Base-by-base conservation (phyloP, 129 eudicot species). In the Apium graveolens region DNA sequence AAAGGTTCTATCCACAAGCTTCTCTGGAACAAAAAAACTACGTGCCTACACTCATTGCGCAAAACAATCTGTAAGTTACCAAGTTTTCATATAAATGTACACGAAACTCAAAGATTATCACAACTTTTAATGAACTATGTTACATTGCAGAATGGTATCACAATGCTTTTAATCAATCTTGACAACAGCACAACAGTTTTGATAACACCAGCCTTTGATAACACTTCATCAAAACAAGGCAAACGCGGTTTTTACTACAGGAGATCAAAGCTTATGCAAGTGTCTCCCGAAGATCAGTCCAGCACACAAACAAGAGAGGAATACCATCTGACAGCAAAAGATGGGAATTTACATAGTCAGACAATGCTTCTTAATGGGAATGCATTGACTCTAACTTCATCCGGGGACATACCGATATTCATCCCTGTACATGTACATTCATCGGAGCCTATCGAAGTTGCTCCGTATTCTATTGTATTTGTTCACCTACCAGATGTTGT, bases 11-110 rank as follows among this genome's bases (percentile, higher is more conserved):
- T 84, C 90, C 1, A 88, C 98, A 42, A 77, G 78, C 17, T 84
- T 89, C 35, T 29, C 62, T 0, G 97, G 93, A 57, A 81, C 89
- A 5, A 86, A 75, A 6, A 91, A 81, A 77, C 81, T 91, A 6
- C 97, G 98, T 16, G 90, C 96, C 21, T 91, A 94, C n/a, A 78
- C 93, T 73, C 98, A 89, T 80, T 94, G 97, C 78, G 83, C 98
- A 66, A 91, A 83, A 80, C 71, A 70, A 35, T 81, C 89, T 1
- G 98, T 94, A 84, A 88, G 92, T 76, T 70, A 20, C 26, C 26
- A 37, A 20, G 7, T 70, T 20, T 8, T 14, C 5, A 5, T 34
- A 18, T 70, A 37, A 3, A 70, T 1, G 27, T 37, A 70, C 74
- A 70, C 20, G 26, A 49, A 71, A 39, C 49, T 39, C 21, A 71